Base-by-base conservation (phyloP, 805 yeast genomes). In the Candida xiaguanensis region DNA sequence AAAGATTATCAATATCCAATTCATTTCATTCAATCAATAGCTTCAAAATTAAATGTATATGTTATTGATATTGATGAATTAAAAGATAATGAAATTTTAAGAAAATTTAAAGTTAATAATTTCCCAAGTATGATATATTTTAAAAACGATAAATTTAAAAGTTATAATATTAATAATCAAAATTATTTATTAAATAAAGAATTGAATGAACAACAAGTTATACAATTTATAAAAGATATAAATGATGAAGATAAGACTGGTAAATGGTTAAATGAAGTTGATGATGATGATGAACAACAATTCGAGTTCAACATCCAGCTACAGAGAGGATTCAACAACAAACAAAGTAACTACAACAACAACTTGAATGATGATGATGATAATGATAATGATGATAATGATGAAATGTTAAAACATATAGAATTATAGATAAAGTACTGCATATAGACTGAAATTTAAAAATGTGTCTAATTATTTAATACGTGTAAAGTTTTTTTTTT, bases 1-100 rank as follows among this genome's bases (percentile, higher is more conserved):
- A 43, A 46, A 22, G 52, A 55, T n/a, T 55, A 51, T 40, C 44
- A 53, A 25, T 53, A 50, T 33, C 70, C 70, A 2, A 38, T 47
- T 4, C 74, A 68, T 41, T 64, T 59, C 39, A 61, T 51, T 43
- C 69, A 64, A 40, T 38, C 38, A 34, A 39, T 63, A n/a, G 57
- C 65, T 30, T 9, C 33, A 18, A 14, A 38, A 8, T 30, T 56
- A 3, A 34, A 42, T 9, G 60, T 63, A 44, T 56, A 52, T 1
- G 30, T 64, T 3, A 55, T 57, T 2, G 61, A 59, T 37, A 42
- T 55, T 9, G 59, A 54, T 18, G 43, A 49, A 7, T 46, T 46
- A 11, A 51, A 40, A 14, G 44, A 47, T 13, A 33, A 35, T 6
- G 52, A 53, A 0, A 34, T 63, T 4, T 43, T 63, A 26, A 44